A percentile compares a stretch with the other conserved stretches of the same genome.
Evolutionary conservation across 768 basidiomycete genomes (phyloP).

Genomic region (Russula dissimulans): DNA sequence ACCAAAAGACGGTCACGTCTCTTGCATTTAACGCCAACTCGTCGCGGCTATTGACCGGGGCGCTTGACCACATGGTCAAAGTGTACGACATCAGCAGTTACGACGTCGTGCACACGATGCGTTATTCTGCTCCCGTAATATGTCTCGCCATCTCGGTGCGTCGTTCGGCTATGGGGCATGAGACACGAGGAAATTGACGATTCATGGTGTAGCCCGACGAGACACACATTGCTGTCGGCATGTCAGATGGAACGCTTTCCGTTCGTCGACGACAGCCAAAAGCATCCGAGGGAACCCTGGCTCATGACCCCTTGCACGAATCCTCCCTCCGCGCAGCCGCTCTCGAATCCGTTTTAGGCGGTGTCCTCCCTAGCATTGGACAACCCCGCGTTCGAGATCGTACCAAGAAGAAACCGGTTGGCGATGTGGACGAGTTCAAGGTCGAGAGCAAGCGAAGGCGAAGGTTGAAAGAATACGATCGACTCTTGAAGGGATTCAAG

Average conservation of each 20-base stretch:
- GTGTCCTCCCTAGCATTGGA: slow-evolving; percentile 45
- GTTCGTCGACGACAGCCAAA: slow-evolving; percentile 81
- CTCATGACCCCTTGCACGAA: slow-evolving; percentile 28
- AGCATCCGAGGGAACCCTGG: slow-evolving; percentile 41
- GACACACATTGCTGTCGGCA: slow-evolving; percentile 93
- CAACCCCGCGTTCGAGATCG: slow-evolving; percentile 44
- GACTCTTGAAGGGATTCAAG: slow-evolving; percentile 81
- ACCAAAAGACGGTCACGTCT: slow-evolving; percentile 94
- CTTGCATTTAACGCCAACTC: slow-evolving; percentile 71
- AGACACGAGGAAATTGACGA: slow-evolving; percentile 6
- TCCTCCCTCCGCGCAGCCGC: slow-evolving; percentile 43
- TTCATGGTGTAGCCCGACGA: slow-evolving; percentile 67
- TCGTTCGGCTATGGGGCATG: slow-evolving; percentile 10
- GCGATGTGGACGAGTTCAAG: slow-evolving; percentile 66
- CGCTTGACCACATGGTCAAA: slow-evolving; percentile 96
- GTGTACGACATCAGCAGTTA: slow-evolving; percentile 93
- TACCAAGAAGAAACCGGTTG: slow-evolving; percentile 39
- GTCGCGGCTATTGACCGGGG: slow-evolving; percentile 76
- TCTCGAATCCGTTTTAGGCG: slow-evolving; percentile 60
- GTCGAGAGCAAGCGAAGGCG: slow-evolving; percentile 64
- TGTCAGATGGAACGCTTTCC: slow-evolving; percentile 98
- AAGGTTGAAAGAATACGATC: slow-evolving; percentile 80
- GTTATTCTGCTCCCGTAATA: slow-evolving; percentile 88
- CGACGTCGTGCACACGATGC: slow-evolving; percentile 97
- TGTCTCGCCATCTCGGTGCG: slow-evolving; percentile 86